Conservation (phyloP, 2,329 filamentous ascomycete species). For the Cercospora berteroae region DNA sequence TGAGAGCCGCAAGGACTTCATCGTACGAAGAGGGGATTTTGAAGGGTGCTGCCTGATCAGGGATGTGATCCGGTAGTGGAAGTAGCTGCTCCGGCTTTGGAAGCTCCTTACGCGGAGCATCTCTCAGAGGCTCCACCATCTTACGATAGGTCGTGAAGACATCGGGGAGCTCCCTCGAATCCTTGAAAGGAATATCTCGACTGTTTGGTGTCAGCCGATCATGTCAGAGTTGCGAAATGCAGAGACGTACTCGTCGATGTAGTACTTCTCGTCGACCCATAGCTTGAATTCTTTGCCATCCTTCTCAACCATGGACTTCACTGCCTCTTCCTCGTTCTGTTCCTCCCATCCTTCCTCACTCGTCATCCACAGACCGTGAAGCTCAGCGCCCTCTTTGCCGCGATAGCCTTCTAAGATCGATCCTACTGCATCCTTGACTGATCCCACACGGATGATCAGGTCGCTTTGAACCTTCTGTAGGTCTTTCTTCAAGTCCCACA, state of each 20-base stretch:
- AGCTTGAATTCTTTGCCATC: conserved; percentile 60
- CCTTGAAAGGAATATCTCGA: conserved; percentile 61
- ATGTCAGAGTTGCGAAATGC: not conserved
- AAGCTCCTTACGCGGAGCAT: conserved; percentile 59
- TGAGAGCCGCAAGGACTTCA: conserved; percentile 54
- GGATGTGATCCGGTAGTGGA: conserved; percentile 56
- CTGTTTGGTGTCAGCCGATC: conserved; percentile 34
- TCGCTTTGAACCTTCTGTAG: conserved; percentile 61
- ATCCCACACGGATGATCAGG: conserved; percentile 64
- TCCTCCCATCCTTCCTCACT: conserved; percentile 69
- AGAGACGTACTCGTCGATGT: conserved; percentile 69
- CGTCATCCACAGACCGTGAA: conserved; percentile 72
- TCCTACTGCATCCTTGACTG: conserved; percentile 57
- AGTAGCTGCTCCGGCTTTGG: conserved; percentile 59
- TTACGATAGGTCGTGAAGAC: conserved; percentile 75
- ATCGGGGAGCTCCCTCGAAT: conserved; percentile 63
- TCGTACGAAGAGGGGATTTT: conserved; percentile 57
- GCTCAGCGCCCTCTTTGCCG: conserved; percentile 41
- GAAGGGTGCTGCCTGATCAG: conserved; percentile 63
- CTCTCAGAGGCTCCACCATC: conserved; percentile 66
- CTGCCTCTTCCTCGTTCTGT: conserved; percentile 58
- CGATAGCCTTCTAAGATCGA: conserved; percentile 54
- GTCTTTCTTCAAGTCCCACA: conserved; percentile 68
- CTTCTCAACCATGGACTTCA: conserved; percentile 54
- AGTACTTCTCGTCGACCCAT: conserved; percentile 75